These are phyloP conservation scores for Paulownia fortunei DNA, from an alignment of 257 asterid genomes.

Conservation along the genomic window DNA sequence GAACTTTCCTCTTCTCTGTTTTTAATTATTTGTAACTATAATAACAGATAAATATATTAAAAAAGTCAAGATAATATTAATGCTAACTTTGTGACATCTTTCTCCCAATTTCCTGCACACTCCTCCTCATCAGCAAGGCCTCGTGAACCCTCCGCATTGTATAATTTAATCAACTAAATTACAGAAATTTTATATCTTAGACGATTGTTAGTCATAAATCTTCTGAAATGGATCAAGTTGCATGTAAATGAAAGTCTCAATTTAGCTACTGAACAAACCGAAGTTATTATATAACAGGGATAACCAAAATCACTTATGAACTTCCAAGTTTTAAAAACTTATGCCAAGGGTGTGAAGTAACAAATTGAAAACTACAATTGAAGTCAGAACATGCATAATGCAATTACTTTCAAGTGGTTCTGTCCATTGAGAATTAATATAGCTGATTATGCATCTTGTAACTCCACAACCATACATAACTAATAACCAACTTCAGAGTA, in stretches of 20 bases:
- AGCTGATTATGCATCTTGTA: constrained; percentile 8
- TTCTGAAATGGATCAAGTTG: neutral
- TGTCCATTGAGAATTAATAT: neutral
- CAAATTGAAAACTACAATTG: neutral
- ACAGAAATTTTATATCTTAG: neutral
- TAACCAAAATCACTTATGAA: neutral
- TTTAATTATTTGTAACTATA: neutral
- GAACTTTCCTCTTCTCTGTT: too few species aligned
- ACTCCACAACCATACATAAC: neutral
- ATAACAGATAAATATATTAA: neutral
- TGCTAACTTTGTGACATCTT: neutral
- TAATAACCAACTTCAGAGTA: neutral
- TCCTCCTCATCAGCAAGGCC: neutral
- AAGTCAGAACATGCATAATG: constrained; percentile 1
- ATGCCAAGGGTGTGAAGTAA: neutral
- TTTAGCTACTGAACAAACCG: neutral
- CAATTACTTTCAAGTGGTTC: neutral
- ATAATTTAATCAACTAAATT: neutral
- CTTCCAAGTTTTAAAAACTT: neutral
- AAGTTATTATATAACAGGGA: neutral
- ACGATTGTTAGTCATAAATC: neutral
- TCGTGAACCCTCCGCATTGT: neutral
- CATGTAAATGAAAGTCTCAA: neutral
- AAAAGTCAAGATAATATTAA: neutral
- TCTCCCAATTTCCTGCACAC: neutral